A percentile compares a stretch with the other conserved stretches of the same genome.
These are phyloP conservation scores for Closterium sp. DNA, from an alignment of 139 green algal genomes.

Conservation along the genomic window DNA sequence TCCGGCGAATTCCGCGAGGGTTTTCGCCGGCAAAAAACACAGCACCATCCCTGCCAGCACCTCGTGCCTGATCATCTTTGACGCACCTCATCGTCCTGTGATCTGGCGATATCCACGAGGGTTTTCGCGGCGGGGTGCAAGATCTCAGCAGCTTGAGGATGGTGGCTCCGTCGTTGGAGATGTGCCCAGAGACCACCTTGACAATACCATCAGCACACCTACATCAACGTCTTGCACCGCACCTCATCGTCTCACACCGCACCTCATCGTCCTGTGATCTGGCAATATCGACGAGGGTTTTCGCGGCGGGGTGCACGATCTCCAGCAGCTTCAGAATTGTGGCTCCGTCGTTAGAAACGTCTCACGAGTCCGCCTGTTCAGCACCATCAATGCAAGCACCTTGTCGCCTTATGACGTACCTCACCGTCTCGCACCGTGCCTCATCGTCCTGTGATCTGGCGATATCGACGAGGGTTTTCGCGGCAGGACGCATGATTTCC, in stretches of 20 bases:
- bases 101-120: conserved; percentile 95
- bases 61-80: neutral
- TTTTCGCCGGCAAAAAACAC: conserved; percentile 82
- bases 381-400: no score
- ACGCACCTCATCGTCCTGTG: conserved; percentile 88
- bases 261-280: conserved; percentile 91
- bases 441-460: conserved; percentile 93
- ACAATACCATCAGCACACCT: no score
- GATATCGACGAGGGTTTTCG: conserved; percentile 95
- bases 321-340: conserved; percentile 99
- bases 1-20: conserved; percentile 89
- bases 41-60: neutral
- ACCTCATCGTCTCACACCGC: conserved; percentile 67
- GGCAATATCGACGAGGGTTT: conserved; percentile 94
- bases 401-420: conserved; percentile 60
- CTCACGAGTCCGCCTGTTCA: conserved; percentile 87
- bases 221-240: no score
- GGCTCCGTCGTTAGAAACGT: conserved; percentile 94
- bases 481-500: conserved; percentile 96
- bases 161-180: conserved; percentile 96
- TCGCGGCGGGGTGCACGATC: conserved; percentile 96
- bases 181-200: no score
- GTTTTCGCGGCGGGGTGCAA: conserved; percentile 96
- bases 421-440: conserved; percentile 67
- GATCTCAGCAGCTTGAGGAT: conserved; percentile 99